These are phyloP conservation scores for Acephala macrosclerotiorum DNA, from an alignment of 2,329 filamentous ascomycete genomes.

Conservation along the genomic window DNA sequence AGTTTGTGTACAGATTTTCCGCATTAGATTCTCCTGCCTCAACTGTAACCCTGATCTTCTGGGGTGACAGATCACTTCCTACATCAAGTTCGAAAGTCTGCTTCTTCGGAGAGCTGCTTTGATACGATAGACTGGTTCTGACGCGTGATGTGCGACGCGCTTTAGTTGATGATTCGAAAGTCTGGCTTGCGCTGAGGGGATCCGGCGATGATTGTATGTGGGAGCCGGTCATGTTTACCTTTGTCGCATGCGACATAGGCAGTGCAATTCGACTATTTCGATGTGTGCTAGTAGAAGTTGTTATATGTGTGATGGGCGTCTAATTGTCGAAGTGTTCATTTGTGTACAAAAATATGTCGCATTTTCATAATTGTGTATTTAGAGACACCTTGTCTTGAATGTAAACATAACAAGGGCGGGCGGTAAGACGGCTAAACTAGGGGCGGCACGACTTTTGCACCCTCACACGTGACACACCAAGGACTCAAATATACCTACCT, in stretches of 20 bases:
- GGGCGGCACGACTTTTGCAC: background rate
- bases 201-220: slow-evolving; percentile 44
- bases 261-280: slow-evolving; percentile 1
- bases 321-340: slow-evolving; percentile 20
- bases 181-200: slow-evolving; percentile 43
- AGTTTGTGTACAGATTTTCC: slow-evolving; percentile 35
- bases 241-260: slow-evolving; percentile 21
- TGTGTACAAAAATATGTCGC: slow-evolving; percentile 22
- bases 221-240: slow-evolving; percentile 34
- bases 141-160: slow-evolving; percentile 34
- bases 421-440: background rate
- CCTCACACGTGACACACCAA: background rate
- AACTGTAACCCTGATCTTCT: slow-evolving; percentile 46
- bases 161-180: slow-evolving; percentile 37
- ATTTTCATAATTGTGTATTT: slow-evolving; percentile 25
- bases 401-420: background rate
- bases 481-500: too few relatives aligned
- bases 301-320: slow-evolving; percentile 9
- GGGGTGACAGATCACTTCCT: slow-evolving; percentile 43
- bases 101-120: slow-evolving; percentile 43
- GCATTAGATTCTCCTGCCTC: slow-evolving; percentile 42
- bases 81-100: slow-evolving; percentile 46
- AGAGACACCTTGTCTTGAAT: background rate
- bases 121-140: slow-evolving; percentile 36
- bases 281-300: slow-evolving; percentile 7